Conservation (phyloP, 176 grass and related monocot genomes). For the Oryza australiensis region DNA sequence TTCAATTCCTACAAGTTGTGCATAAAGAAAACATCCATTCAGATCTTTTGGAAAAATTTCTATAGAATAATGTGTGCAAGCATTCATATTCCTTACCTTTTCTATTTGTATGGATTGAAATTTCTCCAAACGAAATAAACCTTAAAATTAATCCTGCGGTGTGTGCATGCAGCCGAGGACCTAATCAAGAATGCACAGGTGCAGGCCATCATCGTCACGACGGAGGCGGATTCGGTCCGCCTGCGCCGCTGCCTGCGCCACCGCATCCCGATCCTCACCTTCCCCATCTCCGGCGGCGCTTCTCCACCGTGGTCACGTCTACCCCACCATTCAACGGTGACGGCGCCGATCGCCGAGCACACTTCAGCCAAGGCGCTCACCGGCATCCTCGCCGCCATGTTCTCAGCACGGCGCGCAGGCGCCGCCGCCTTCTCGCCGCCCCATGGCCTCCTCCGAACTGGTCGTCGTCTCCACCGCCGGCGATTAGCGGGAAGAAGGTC, state of each 20-base stretch:
- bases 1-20: too few species aligned
- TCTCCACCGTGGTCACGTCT: not conserved
- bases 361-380: not conserved
- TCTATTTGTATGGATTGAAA: too few species aligned
- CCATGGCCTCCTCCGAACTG: too few species aligned
- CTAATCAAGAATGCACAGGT: constrained; percentile 37
- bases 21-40: too few species aligned
- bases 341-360: too few species aligned
- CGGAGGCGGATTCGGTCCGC: not conserved
- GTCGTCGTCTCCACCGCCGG: too few species aligned
- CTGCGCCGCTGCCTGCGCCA: constrained; percentile 9
- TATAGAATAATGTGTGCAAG: too few species aligned
- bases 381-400: not conserved
- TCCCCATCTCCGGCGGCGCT: not conserved
- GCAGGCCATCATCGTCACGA: constrained; percentile 32
- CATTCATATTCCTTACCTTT: too few species aligned
- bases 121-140: too few species aligned
- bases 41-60: too few species aligned
- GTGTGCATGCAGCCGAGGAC: constrained; percentile 30
- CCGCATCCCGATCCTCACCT: constrained; percentile 37
- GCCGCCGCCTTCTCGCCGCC: too few species aligned
- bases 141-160: not conserved
- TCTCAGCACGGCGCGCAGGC: not conserved
- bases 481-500: not conserved
- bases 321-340: too few species aligned